Evolutionary conservation across 2,329 filamentous ascomycete genomes (phyloP).

Genomic region (Arthrobotrys iridis): DNA sequence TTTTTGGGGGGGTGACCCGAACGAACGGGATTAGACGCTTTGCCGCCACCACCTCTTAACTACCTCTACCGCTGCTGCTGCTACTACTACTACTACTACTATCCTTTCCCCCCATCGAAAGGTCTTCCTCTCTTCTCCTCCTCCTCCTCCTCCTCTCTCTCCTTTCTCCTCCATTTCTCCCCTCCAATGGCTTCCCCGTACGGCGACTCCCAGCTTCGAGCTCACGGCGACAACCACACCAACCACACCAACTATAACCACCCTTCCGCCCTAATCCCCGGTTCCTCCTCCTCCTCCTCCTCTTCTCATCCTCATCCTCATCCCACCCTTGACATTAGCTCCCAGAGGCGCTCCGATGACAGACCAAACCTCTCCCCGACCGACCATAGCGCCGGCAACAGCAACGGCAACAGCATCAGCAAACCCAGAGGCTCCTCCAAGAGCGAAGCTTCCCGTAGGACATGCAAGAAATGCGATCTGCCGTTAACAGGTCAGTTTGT

Average conservation of each 20-base stretch:
- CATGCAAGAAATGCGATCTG: constrained; percentile 88
- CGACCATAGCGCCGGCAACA: too few relatives aligned
- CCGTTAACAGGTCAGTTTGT: constrained; percentile 94
- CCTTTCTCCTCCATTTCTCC: not conserved
- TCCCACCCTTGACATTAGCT: constrained; percentile 22
- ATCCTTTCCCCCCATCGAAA: constrained; percentile 3
- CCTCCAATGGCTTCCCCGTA: constrained; percentile 53
- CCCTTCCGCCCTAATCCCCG: constrained; percentile 34
- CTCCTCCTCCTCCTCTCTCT: not conserved
- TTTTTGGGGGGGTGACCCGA: constrained; percentile 20
- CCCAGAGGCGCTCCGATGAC: constrained; percentile 41
- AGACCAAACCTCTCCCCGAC: constrained; percentile 44
- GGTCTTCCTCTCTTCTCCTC: not conserved
- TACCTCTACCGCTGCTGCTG: not conserved
- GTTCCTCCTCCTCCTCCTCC: not conserved
- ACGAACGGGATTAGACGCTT: too few relatives aligned
- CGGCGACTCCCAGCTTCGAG: constrained; percentile 45
- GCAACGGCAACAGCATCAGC: too few relatives aligned
- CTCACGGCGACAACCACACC: too few relatives aligned
- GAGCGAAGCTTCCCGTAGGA: constrained; percentile 62
- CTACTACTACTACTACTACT: not conserved
- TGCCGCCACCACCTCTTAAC: constrained; percentile 17
- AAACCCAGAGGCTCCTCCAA: constrained; percentile 44
- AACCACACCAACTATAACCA: too few relatives aligned
- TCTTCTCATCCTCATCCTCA: not conserved